Evolutionary conservation across 2,329 filamentous ascomycete species (phyloP).

Genomic region (Exophiala sp.): DNA sequence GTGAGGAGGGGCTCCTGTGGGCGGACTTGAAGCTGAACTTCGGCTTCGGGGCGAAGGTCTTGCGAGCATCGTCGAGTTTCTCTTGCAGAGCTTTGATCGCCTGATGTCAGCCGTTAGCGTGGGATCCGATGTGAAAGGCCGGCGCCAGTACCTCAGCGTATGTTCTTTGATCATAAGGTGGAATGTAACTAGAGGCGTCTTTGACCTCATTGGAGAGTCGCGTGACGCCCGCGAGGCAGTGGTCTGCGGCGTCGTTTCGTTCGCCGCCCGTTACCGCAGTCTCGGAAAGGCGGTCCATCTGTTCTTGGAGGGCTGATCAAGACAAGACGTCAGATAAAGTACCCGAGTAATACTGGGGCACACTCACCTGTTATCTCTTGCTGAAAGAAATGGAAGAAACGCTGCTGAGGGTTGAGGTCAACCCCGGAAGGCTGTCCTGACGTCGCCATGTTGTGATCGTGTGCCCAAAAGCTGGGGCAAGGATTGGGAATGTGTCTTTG

Average conservation of each 20-base stretch:
- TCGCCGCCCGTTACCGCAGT: conserved; percentile 66
- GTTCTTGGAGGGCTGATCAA: conserved; percentile 65
- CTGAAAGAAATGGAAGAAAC: conserved; percentile 82
- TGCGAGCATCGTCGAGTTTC: conserved; percentile 67
- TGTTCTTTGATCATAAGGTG: conserved; percentile 82
- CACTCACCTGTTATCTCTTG: conserved; percentile 65
- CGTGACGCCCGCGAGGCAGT: conserved; percentile 74
- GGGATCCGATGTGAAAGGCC: conserved; percentile 1
- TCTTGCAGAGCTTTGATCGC: conserved; percentile 77
- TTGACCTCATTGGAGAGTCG: conserved; percentile 78
- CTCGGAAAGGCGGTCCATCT: conserved; percentile 66
- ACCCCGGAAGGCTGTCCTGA: not conserved
- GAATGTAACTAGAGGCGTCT: conserved; percentile 76
- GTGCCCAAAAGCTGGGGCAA: not conserved
- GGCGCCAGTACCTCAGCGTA: conserved; percentile 66
- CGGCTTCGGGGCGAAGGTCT: conserved; percentile 66
- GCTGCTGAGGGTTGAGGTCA: conserved; percentile 58
- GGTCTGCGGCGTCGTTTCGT: conserved; percentile 75
- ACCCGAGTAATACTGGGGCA: conserved; percentile 10
- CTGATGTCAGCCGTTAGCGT: conserved; percentile 38
- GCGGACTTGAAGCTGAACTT: conserved; percentile 77
- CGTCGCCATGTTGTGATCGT: conserved; percentile 6
- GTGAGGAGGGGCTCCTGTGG: conserved; percentile 52
- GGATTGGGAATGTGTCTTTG: not conserved
- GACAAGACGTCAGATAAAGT: conserved; percentile 2